These are phyloP conservation scores for Dothidotthia symphoricarpi DNA, from an alignment of 2,329 filamentous ascomycete species.

Conservation along the genomic window DNA sequence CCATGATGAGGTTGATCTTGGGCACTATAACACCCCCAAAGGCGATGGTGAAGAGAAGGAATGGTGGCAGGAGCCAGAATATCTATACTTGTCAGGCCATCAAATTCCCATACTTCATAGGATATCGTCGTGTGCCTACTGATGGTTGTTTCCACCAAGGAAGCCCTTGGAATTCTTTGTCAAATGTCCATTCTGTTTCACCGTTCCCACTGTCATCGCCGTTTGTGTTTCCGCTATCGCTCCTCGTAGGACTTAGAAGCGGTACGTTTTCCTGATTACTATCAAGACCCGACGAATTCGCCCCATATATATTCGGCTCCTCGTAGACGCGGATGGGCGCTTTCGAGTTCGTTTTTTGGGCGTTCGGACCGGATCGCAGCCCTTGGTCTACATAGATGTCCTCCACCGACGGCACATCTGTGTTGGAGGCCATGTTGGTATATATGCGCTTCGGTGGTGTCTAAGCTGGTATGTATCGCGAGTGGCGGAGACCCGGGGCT, in stretches of 20 bases:
- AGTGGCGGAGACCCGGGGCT: slow-evolving; percentile 6
- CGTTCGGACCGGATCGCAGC: slow-evolving; percentile 14
- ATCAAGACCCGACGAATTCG: slow-evolving; percentile 12
- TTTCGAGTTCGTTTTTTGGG: slow-evolving; percentile 12
- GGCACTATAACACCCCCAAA: slow-evolving; percentile 85
- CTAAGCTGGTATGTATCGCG: not conserved
- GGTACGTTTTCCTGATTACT: slow-evolving; percentile 29
- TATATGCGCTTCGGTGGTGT: not conserved
- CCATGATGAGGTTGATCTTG: slow-evolving; percentile 80
- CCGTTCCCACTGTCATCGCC: slow-evolving; percentile 7
- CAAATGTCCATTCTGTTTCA: slow-evolving; percentile 27
- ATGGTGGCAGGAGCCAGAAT: slow-evolving; percentile 79
- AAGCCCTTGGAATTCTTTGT: slow-evolving; percentile 40
- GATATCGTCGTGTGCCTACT: slow-evolving; percentile 37
- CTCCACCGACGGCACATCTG: slow-evolving; percentile 29
- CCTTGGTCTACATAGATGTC: slow-evolving; percentile 33
- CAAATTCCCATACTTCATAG: slow-evolving; percentile 1
- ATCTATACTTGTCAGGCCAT: slow-evolving; percentile 50
- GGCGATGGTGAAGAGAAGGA: slow-evolving; percentile 77
- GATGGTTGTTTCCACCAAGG: slow-evolving; percentile 54
- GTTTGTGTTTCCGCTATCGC: slow-evolving; percentile 13
- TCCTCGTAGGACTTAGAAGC: slow-evolving; percentile 20
- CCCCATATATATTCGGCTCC: slow-evolving; percentile 13
- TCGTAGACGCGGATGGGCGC: slow-evolving; percentile 8
- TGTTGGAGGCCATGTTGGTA: slow-evolving; percentile 21